phyloP scores from a whole-genome alignment of 208 protist species.

The Crithidia fasciculata region DNA sequence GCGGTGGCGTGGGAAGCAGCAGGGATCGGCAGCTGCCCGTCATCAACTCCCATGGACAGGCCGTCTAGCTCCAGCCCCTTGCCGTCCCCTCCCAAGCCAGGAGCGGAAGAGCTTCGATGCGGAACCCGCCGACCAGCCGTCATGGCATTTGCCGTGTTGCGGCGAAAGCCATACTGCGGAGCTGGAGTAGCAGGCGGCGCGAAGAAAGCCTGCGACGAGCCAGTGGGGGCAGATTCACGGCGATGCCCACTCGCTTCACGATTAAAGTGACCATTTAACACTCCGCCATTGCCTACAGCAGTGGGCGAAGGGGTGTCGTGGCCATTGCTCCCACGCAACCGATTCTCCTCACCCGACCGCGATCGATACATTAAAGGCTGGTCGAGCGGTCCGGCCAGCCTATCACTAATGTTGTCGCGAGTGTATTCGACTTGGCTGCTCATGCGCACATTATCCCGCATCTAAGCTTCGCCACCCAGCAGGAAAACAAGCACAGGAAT shows the following conservation, averaged over 20 bases:
- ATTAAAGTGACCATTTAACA: constrained; percentile 2
- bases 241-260: not conserved
- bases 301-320: constrained; percentile 12
- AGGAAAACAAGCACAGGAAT: constrained; percentile 1
- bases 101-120: constrained; percentile 26
- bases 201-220: constrained; percentile 15
- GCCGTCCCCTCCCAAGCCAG: constrained; percentile 1
- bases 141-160: constrained; percentile 33
- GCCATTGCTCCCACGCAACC: constrained; percentile 5
- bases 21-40: not conserved
- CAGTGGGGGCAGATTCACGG: not conserved
- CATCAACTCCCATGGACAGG: constrained; percentile 1
- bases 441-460: constrained; percentile 34
- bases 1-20: not conserved
- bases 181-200: constrained; percentile 35
- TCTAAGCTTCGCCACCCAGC: constrained; percentile 3
- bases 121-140: constrained; percentile 27
- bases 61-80: not conserved
- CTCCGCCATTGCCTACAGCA: constrained; percentile 5
- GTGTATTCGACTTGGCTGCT: constrained; percentile 25
- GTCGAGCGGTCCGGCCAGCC: not conserved
- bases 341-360: constrained; percentile 13
- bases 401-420: constrained; percentile 25
- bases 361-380: constrained; percentile 9
- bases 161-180: constrained; percentile 37